Evolutionary conservation across 179 eudicot species (phyloP), one percentile per base, ranked within the genome.

Genomic region (Amaranthus tricolor): DNA sequence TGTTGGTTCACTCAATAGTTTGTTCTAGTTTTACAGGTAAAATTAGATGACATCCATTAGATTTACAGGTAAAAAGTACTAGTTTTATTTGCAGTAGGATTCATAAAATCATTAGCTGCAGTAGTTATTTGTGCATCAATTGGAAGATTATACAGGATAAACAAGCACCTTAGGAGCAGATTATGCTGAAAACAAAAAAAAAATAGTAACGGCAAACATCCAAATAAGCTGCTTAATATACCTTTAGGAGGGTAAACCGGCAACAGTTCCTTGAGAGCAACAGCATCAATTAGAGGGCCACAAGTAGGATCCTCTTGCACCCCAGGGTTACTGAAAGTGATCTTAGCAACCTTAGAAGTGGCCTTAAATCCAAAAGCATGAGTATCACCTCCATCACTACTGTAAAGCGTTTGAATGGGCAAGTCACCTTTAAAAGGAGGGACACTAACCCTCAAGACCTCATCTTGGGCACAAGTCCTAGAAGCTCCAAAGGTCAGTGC

Each of bases 401-500:
- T 87, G 73, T 90, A 92, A 9, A 94, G 75, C 0, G 98, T 94
- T 76, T 94, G 98, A 61, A 94, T 68, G 7, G 94, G 97, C 62
- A 94, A 86, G 74, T 92, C 96, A 11, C 91, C 94, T 0, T 89
- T 75, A 69, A 81, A 88, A 50, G 90, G 88, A 54, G 90, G 83
- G 66, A 88, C 97, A 1, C 83, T 84, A 53, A 94, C 89, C 62
- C 93, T 85, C 75, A 94, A 79, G 20, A 89, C 96, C 89, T 94
- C 96, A 0, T 90, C 88, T 70, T 93, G 98, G 2, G 97, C 98
- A 76, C 97, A 94, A 54, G 98, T 94, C 69, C 98, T 84, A 1
- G 97, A 81, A 5, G 98, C 97, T 16, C 89, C 88, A 31, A 94
- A 92, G 14, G 96, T 92, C 17, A 94, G 82, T 6, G 97, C 89